Percentiles rank a stretch among this genome's conserved stretches.
Conservation (phyloP, 805 yeast genomes). For the Kurtzmaniella cleridarum region DNA sequence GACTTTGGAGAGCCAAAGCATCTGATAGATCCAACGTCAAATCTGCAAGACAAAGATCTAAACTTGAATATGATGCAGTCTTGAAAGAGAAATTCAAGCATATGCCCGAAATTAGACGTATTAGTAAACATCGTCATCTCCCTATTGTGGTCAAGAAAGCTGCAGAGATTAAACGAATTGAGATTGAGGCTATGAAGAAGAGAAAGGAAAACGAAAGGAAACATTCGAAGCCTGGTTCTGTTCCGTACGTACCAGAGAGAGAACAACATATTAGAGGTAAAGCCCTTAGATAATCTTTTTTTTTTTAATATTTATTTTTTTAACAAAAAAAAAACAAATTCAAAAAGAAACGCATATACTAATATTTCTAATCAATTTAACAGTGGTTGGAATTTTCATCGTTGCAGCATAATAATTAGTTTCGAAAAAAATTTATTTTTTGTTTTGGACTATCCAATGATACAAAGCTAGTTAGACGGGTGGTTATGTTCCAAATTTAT, state of each 20-base stretch:
- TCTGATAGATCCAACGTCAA: slow-evolving; percentile 79
- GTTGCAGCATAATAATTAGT: no score
- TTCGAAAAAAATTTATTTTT: no score
- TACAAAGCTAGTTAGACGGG: no score
- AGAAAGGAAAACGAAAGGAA: slow-evolving; percentile 80
- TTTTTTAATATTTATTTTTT: neutral
- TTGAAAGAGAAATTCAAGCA: slow-evolving; percentile 87
- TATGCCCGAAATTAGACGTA: slow-evolving; percentile 94
- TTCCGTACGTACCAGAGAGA: slow-evolving; percentile 64
- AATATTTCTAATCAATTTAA: no score
- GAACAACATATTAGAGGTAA: slow-evolving; percentile 83
- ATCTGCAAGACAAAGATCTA: slow-evolving; percentile 72
- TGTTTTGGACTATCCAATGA: no score
- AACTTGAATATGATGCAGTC: slow-evolving; percentile 86
- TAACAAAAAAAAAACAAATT: neutral
- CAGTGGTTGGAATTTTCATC: neutral
- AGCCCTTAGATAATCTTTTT: slow-evolving; percentile 25
- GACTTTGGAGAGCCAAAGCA: slow-evolving; percentile 89
- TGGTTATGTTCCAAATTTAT: no score
- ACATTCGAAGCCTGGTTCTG: slow-evolving; percentile 61
- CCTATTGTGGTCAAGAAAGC: slow-evolving; percentile 88
- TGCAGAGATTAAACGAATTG: slow-evolving; percentile 74
- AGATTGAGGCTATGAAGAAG: slow-evolving; percentile 66
- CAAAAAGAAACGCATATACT: no score
- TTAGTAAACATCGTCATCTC: slow-evolving; percentile 86